Evolutionary conservation across 148 eudicot species (phyloP).

Genomic region (Hydrangea macrophylla): DNA sequence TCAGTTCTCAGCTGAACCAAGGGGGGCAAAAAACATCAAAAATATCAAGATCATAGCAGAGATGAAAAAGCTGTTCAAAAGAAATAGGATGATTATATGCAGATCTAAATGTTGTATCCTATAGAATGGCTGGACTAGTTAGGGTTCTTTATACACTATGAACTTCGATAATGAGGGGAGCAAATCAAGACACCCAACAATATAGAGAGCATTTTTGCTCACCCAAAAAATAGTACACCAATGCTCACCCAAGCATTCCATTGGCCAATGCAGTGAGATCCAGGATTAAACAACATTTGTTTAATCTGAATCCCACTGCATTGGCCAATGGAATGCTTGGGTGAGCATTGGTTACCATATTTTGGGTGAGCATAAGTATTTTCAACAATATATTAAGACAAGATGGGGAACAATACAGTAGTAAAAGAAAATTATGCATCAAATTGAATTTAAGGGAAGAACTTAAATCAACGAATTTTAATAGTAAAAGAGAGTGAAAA

Average conservation of each 20-base stretch:
- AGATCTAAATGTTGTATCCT: neutral
- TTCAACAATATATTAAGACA: too few species aligned
- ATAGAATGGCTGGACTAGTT: neutral
- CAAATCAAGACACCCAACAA: too few species aligned
- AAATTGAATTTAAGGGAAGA: too few species aligned
- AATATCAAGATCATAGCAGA: neutral
- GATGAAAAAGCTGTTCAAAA: neutral
- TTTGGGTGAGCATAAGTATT: too few species aligned
- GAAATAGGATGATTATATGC: neutral
- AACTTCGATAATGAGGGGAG: too few species aligned
- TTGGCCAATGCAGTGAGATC: neutral
- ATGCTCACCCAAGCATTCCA: neutral
- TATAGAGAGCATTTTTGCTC: too few species aligned
- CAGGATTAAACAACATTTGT: too few species aligned
- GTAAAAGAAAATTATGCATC: too few species aligned
- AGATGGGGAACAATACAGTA: too few species aligned
- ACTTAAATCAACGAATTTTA: too few species aligned
- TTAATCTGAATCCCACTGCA: too few species aligned
- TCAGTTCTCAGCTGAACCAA: neutral
- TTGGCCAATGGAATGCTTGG: too few species aligned
- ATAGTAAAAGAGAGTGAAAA: neutral
- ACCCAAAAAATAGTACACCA: slow-evolving; percentile 4
- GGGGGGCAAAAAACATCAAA: neutral
- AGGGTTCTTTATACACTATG: neutral
- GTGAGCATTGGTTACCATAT: neutral